Conservation (phyloP, 371 early-diverging fungal genomes). For the Nematocida sp. region DNA sequence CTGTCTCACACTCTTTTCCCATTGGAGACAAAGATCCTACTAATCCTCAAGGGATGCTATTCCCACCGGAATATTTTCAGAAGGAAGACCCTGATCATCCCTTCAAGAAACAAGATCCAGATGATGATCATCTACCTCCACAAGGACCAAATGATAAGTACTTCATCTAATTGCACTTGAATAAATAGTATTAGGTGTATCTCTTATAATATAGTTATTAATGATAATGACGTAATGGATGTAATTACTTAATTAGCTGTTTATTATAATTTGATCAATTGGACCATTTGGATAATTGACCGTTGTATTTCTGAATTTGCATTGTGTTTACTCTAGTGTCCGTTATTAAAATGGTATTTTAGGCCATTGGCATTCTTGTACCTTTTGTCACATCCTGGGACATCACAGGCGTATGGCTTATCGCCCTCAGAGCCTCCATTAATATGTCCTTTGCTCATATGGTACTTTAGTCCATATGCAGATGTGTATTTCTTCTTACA, state of each 20-base stretch:
- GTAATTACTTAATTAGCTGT: no score
- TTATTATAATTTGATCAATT: no score
- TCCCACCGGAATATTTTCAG: constrained; percentile 9
- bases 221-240: no score
- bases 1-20: neutral
- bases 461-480: constrained; percentile 65
- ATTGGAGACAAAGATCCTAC: neutral
- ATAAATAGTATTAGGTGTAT: neutral
- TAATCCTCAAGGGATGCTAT: neutral
- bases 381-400: constrained; percentile 75
- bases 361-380: constrained; percentile 93
- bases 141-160: neutral
- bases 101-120: constrained; percentile 40
- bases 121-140: constrained; percentile 40
- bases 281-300: neutral
- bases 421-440: constrained; percentile 63
- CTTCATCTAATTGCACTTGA: neutral
- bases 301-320: neutral
- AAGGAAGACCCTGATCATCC: neutral
- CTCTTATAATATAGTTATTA: no score
- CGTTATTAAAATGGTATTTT: constrained; percentile 81
- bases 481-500: constrained; percentile 65
- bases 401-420: constrained; percentile 77
- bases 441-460: constrained; percentile 64
- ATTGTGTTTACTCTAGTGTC: constrained; percentile 66